Evolutionary conservation across 2,329 filamentous ascomycete species (phyloP), one percentile per base, ranked within the genome.

Genomic region (Exophiala bonariae): DNA sequence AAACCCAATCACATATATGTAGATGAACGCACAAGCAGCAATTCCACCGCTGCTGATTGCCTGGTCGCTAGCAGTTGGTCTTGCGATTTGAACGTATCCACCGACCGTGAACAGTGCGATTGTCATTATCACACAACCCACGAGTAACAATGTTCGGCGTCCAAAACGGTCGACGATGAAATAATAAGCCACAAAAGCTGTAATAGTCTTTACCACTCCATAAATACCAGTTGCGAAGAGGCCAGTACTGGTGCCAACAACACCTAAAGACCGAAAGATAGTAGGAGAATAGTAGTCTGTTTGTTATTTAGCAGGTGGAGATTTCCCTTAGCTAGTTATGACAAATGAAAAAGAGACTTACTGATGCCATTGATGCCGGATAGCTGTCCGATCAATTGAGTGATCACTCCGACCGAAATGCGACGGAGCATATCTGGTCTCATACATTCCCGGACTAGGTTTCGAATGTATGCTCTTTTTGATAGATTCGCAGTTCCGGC

Each of bases 181-280:
- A 9, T 65, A 40, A 26, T 69, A 49, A 61, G 69, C 69, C 7
- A 68, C 58, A 0, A 88, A 85, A 49, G 82, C 82, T 10, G 78
- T 76, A 56, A 86, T 82, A 56, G 85, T 61, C 64, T 88, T 88
- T 44, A 87, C 79, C 41, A 87, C 75, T 18, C 85, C 85, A 61
- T 88, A 88, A 56, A 88, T 78, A 31, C 85, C 85, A 0, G 85
- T 87, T 3, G 85, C 83, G 62, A 88, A 86, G 17, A 89, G 77
- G n/a, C 66, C 4, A 1, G 66, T 54, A 41, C 63, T 60, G 8
- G 61, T 63, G 3, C 54, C 57, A 33, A 57, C 65, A 4, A 70
- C 48, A 11, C 66, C 65, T 20, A 70, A 43, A 1, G 62, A 65
- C 26, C 65, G 53, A 43, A 70, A 70, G 39, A 67, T 69, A 44